phyloP scores from a whole-genome alignment of 257 asterid species.

The Anisodus acutangulus region DNA sequence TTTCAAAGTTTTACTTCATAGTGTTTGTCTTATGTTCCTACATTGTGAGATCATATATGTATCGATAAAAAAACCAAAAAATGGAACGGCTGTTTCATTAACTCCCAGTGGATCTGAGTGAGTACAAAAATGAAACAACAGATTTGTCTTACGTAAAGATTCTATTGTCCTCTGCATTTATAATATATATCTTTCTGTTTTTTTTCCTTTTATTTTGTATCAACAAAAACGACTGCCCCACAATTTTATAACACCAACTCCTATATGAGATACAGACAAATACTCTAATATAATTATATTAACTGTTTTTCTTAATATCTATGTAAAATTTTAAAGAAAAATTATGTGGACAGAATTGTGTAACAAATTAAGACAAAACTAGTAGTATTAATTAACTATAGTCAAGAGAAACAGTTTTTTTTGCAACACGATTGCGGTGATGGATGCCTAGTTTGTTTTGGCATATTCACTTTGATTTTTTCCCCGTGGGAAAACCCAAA shows the following conservation, averaged over 20 bases:
- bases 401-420: too few relatives aligned
- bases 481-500: too few relatives aligned
- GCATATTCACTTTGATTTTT: too few relatives aligned
- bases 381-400: too few relatives aligned
- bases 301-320: too few relatives aligned
- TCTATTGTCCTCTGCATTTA: constrained; percentile 34
- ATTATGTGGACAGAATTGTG: too few relatives aligned
- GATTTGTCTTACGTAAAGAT: constrained; percentile 43
- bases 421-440: too few relatives aligned
- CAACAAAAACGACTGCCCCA: constrained; percentile 33
- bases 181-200: neutral
- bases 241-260: constrained; percentile 32
- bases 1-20: constrained; percentile 8
- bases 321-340: too few relatives aligned
- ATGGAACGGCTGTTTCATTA: constrained; percentile 16
- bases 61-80: neutral
- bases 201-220: constrained; percentile 23
- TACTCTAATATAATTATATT: too few relatives aligned
- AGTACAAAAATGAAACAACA: constrained; percentile 34
- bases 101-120: constrained; percentile 26
- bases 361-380: too few relatives aligned
- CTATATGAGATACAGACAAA: too few relatives aligned
- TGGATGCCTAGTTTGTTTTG: too few relatives aligned
- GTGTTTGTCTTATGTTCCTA: constrained; percentile 14
- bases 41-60: neutral